These are phyloP conservation scores for Trichoderma lentiforme DNA, from an alignment of 2,329 filamentous ascomycete species.

Conservation along the genomic window DNA sequence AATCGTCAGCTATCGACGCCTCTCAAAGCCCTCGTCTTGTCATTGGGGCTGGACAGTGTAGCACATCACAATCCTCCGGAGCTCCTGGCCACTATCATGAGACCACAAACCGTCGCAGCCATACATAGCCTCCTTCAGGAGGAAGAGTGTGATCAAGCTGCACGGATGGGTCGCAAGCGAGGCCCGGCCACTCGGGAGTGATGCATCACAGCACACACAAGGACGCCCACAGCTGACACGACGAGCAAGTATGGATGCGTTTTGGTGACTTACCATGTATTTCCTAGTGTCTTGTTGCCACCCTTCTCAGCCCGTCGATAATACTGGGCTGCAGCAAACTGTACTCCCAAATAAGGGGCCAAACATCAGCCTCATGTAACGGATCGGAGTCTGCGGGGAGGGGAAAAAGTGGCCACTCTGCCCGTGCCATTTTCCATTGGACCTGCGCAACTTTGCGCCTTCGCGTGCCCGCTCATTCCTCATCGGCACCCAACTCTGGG, in stretches of 20 bases:
- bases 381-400: constrained; percentile 10
- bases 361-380: constrained; percentile 49
- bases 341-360: constrained; percentile 25
- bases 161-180: neutral
- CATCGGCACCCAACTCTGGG: constrained; percentile 40
- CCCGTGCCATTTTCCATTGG: neutral
- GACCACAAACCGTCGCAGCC: neutral
- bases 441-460: constrained; percentile 13
- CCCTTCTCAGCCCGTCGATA: constrained; percentile 86
- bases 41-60: neutral
- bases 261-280: constrained; percentile 74
- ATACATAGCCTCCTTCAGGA: neutral
- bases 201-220: neutral
- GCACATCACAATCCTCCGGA: neutral
- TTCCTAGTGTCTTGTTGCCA: constrained; percentile 86
- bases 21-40: neutral
- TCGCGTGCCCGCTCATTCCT: constrained; percentile 19
- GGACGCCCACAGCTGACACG: constrained; percentile 3
- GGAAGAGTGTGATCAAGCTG: neutral
- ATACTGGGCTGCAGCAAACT: constrained; percentile 83
- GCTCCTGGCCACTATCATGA: constrained; percentile 7
- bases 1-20: neutral
- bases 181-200: neutral
- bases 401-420: neutral
- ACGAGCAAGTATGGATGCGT: constrained; percentile 18